Base-by-base conservation (phyloP, 306 rosid species). In the Glycine tomentella region DNA sequence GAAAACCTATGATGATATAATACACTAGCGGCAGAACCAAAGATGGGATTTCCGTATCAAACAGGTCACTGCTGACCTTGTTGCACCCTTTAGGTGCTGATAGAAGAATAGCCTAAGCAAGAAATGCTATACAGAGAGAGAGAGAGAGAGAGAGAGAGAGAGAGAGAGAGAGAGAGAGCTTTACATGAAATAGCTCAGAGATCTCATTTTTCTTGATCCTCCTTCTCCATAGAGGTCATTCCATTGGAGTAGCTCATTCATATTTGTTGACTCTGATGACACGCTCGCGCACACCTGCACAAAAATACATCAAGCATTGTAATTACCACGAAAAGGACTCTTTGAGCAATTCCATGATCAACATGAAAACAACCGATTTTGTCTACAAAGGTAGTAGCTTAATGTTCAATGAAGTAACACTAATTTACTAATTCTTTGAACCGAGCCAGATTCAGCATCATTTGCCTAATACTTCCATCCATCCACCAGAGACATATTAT, bases 151-250 rank as follows among this genome's bases (percentile, higher is more conserved):
- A n/a, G n/a, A n/a, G n/a, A 20, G 25, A 20, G 25, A 20, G 25
- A 20, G 25, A 20, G 25, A 20, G 25, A 20, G 25, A 20, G 25
- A 20, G 63, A 57, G 9, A 15, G 75, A 65, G 82, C 79, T 83
- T 92, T 91, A 96, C 97, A 96, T 93, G 90, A 96, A 96, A 85
- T 96, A 96, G 90, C 99, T 96, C 81, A 96, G 76, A 42, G 97
- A 88, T 82, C 79, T 92, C 95, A 87, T 91, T 90, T 92, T 92
- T 81, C 99, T 93, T 4, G 98, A 96, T 57, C 99, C 99, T 15
- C 98, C 99, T 88, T 96, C 99, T 69, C 99, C 99, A 16, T 96
- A 96, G 44, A 96, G 86, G 69, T 96, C 98, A 74, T 96, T 96
- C 99, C 99, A 96, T 80, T 93, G 99, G 65, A 88, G 91, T 53